Evolutionary conservation across 768 basidiomycete species (phyloP), one percentile per base, ranked within the genome.

Genomic region (Boletus barrowsii): DNA sequence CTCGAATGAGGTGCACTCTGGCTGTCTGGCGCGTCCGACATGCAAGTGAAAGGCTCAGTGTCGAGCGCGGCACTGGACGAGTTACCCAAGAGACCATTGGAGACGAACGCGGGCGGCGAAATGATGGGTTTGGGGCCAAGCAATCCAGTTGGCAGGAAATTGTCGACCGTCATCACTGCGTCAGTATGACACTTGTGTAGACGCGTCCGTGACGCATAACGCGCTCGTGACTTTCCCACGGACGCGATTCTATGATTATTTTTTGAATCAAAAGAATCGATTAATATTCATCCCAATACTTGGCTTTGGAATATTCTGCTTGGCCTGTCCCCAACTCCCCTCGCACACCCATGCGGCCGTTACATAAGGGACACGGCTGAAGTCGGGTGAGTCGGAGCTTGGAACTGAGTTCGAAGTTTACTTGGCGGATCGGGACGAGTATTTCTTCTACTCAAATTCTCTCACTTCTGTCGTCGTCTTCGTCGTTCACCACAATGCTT

Each of bases 401-500:
- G 29, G 17, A 70, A 6, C 64, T 66, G 68, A 61, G 49, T 61
- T 61, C 43, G 24, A 70, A 68, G 17, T 55, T 45, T 17, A 7
- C 24, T 59, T 56, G 47, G 53, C 61, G 64, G 50, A 58, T 57
- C 26, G 52, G 29, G 54, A 47, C 52, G 59, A 51, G 63, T 68
- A 73, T 72, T 73, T 68, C 69, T 71, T 73, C 56, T 46, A 59
- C 59, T 57, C 48, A 18, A 47, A 45, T 55, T 61, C 49, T 41
- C n/a, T 49, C 55, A 61, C 56, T 45, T 61, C 48, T 40, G 24
- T 58, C 56, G 62, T 64, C 53, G 61, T 61, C 61, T 56, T 71
- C 71, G 64, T 67, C 61, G 67, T 66, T 58, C 74, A 79, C 78
- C 77, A 63, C 57, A 55, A 93, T 93, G 90, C 81, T 91, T 79